phyloP scores from a whole-genome alignment of 192 early-diverging fungal species.

The Coemansia sp. region DNA sequence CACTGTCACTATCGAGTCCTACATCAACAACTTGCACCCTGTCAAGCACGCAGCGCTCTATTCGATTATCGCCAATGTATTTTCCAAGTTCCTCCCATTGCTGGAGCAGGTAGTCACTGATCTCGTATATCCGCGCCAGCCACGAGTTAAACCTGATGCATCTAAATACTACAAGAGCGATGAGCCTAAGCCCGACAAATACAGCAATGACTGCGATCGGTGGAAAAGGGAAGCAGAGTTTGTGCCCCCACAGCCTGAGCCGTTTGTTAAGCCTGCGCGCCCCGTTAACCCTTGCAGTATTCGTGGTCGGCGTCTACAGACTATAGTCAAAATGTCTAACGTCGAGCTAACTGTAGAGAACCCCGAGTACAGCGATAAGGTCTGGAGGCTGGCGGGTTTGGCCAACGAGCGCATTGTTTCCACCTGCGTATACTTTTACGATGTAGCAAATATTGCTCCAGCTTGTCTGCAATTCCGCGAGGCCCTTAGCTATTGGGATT shows the following conservation, averaged over 20 bases:
- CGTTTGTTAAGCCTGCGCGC: slow-evolving; percentile 33
- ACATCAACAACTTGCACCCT: slow-evolving; percentile 61
- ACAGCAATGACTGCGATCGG: no score
- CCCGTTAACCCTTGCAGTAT: slow-evolving; percentile 29
- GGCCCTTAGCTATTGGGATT: background rate
- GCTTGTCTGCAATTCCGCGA: slow-evolving; percentile 62
- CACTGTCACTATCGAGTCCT: no score
- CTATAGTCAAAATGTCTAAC: slow-evolving; percentile 73
- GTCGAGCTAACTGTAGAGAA: slow-evolving; percentile 68
- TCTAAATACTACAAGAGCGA: background rate
- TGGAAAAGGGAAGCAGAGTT: background rate
- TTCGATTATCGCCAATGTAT: slow-evolving; percentile 25
- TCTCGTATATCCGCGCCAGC: background rate
- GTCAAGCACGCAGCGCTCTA: slow-evolving; percentile 54
- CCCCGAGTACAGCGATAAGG: slow-evolving; percentile 55
- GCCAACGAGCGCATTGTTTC: no score
- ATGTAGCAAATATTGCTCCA: slow-evolving; percentile 67
- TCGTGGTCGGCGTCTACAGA: slow-evolving; percentile 54
- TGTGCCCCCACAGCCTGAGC: slow-evolving; percentile 39
- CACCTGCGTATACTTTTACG: no score
- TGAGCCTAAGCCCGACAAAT: background rate
- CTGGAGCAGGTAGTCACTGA: slow-evolving; percentile 56
- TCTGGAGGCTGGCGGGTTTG: slow-evolving; percentile 67
- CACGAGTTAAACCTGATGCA: no score
- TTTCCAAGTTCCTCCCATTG: slow-evolving; percentile 45